phyloP scores from a whole-genome alignment of 2,329 filamentous ascomycete species.

The Helotiales sp. region DNA sequence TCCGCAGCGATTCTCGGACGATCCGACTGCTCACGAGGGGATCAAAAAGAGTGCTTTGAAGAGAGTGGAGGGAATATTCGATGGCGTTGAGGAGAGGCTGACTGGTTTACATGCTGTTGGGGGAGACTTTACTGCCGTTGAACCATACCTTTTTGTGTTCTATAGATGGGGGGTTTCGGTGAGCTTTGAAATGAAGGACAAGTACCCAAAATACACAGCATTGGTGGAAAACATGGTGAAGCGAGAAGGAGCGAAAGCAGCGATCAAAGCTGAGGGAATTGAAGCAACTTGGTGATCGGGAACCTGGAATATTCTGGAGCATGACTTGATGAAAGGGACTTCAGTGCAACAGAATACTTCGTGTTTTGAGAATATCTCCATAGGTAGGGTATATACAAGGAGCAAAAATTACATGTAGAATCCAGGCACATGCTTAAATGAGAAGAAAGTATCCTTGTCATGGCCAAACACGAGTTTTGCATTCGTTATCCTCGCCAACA shows the following conservation, averaged over 20 bases:
- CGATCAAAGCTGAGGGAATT: constrained; percentile 22
- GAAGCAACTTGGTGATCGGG: constrained; percentile 10
- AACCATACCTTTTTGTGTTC: constrained; percentile 44
- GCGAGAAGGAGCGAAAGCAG: constrained; percentile 14
- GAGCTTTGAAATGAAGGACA: constrained; percentile 32
- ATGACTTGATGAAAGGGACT: not conserved
- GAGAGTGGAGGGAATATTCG: constrained; percentile 37
- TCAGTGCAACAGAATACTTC: not conserved
- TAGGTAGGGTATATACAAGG: not conserved
- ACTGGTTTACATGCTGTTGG: constrained; percentile 38
- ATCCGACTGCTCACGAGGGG: constrained; percentile 26
- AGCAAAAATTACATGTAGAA: not conserved
- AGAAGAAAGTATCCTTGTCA: constrained; percentile 31
- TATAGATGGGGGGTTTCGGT: constrained; percentile 41
- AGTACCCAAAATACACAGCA: constrained; percentile 29
- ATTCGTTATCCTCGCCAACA: constrained; percentile 39
- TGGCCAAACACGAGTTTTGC: constrained; percentile 25
- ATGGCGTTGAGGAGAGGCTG: constrained; percentile 38
- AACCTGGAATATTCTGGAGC: too few species aligned
- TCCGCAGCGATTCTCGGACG: constrained; percentile 38
- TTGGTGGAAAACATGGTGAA: constrained; percentile 30
- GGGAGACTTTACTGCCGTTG: constrained; percentile 43
- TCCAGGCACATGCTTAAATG: constrained; percentile 24
- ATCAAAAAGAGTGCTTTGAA: constrained; percentile 35
- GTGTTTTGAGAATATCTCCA: not conserved